phyloP scores from a whole-genome alignment of 129 eudicot species.

The Tanacetum coccineum region DNA sequence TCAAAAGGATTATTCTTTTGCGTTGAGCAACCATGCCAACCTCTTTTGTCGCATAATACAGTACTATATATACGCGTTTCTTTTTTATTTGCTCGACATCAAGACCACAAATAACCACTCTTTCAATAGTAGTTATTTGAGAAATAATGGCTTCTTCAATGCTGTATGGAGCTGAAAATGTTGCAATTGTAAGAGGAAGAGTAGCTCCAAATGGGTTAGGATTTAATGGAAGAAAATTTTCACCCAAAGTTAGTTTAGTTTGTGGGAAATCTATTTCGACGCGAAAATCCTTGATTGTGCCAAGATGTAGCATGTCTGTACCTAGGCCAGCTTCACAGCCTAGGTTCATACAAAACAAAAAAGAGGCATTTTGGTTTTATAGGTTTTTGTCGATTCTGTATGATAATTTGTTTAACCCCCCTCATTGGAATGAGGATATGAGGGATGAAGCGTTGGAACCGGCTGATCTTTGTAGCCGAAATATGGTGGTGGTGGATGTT shows the following conservation, averaged over 20 bases:
- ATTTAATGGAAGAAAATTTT: slow-evolving; percentile 28
- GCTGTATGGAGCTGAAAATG: slow-evolving; percentile 39
- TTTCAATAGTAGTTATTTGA: no score
- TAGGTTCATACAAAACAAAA: slow-evolving; percentile 42
- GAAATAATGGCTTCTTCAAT: slow-evolving; percentile 44
- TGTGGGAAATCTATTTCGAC: slow-evolving; percentile 16
- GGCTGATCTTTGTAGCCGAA: slow-evolving; percentile 37
- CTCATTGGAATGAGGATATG: slow-evolving; percentile 49
- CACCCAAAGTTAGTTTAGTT: slow-evolving; percentile 21
- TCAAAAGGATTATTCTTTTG: no score
- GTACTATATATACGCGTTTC: no score
- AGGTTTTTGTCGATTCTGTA: slow-evolving; percentile 44
- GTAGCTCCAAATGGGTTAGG: slow-evolving; percentile 29
- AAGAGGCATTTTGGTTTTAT: slow-evolving; percentile 47
- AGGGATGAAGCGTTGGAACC: slow-evolving; percentile 46
- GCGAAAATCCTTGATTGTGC: slow-evolving; percentile 28
- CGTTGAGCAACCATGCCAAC: no score
- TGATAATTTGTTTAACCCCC: slow-evolving; percentile 43
- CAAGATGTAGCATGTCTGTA: slow-evolving; percentile 36
- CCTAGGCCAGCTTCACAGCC: slow-evolving; percentile 48
- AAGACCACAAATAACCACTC: no score
- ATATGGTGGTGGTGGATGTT: slow-evolving; percentile 43
- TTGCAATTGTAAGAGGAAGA: slow-evolving; percentile 31
- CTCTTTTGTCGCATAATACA: no score
- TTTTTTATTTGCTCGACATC: no score